These are phyloP conservation scores for Mrakia hoshinonis DNA, from an alignment of 768 basidiomycete genomes.

Conservation along the genomic window DNA sequence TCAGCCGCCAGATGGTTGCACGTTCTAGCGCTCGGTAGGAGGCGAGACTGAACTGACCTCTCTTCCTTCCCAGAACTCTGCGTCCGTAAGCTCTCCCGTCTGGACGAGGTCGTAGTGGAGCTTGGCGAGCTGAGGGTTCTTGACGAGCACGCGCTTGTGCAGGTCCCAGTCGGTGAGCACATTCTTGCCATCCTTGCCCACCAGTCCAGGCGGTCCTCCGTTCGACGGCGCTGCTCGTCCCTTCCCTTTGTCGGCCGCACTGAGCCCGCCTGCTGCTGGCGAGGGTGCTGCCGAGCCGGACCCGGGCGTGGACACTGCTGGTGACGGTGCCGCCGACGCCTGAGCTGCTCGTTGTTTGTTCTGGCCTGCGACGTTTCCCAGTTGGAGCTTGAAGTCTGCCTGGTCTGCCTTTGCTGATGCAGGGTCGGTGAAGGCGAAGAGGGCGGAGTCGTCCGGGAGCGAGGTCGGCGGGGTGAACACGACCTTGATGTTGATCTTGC, in stretches of 20 bases:
- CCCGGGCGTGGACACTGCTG: background rate
- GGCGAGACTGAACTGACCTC: conserved; percentile 51
- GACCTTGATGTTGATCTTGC: conserved; percentile 38
- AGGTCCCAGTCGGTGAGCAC: conserved; percentile 31
- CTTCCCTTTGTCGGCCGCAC: background rate
- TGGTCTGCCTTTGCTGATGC: conserved; percentile 33
- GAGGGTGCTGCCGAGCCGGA: conserved; percentile 11
- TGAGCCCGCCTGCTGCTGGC: conserved; percentile 12
- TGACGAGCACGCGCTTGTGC: conserved; percentile 53
- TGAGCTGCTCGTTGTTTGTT: conserved; percentile 30
- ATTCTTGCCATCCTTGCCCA: conserved; percentile 14
- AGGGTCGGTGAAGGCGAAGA: conserved; percentile 37
- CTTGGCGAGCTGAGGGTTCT: conserved; percentile 64
- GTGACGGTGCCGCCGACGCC: background rate
- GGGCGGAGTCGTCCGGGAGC: conserved; percentile 32
- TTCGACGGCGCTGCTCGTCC: background rate
- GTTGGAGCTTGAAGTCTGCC: conserved; percentile 35
- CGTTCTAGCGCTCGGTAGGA: too few relatives aligned
- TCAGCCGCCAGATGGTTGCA: too few relatives aligned
- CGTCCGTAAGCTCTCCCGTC: conserved; percentile 72
- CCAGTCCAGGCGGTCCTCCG: conserved; percentile 14
- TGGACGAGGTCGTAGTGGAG: conserved; percentile 85
- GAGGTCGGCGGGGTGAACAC: conserved; percentile 38
- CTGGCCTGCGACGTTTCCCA: conserved; percentile 37
- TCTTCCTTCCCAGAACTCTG: conserved; percentile 94